These are phyloP conservation scores for Ustilago curta DNA, from an alignment of 1,284 basidiomycete genomes.

Conservation along the genomic window DNA sequence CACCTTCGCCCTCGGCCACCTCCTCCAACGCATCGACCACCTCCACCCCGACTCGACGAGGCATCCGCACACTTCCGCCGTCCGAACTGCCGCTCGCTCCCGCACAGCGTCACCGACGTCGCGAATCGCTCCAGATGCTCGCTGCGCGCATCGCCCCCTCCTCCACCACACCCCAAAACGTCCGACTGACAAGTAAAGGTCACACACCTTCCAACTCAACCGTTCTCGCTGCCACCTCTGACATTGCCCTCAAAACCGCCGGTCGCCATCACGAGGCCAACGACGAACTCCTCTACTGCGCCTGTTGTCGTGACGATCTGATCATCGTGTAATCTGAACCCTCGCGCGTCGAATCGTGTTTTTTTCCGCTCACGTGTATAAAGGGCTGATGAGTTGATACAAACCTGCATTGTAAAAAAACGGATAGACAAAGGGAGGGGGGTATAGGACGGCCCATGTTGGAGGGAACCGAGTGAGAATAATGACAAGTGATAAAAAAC, in stretches of 20 bases:
- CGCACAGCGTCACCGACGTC: conserved; percentile 40
- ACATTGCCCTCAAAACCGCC: conserved; percentile 8
- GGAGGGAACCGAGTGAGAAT: too few relatives aligned
- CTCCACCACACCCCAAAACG: background rate
- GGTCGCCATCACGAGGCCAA: conserved; percentile 28
- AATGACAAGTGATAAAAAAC: too few relatives aligned
- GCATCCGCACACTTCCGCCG: conserved; percentile 38
- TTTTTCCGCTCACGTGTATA: background rate
- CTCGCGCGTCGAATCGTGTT: too few relatives aligned
- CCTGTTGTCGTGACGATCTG: conserved; percentile 47
- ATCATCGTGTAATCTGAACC: conserved; percentile 38
- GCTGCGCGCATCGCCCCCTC: conserved; percentile 30
- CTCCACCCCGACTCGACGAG: conserved; percentile 13
- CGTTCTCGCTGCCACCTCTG: conserved; percentile 10
- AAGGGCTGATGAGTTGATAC: background rate
- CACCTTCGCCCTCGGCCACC: background rate
- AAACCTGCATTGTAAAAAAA: conserved; percentile 9
- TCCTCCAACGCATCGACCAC: background rate
- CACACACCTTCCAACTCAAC: conserved; percentile 34
- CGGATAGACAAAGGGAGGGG: background rate
- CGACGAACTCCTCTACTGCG: conserved; percentile 51
- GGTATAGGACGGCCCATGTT: too few relatives aligned
- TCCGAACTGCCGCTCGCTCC: conserved; percentile 38
- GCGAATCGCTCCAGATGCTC: conserved; percentile 46
- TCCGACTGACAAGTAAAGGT: conserved; percentile 23